Evolutionary conservation across 805 yeast species (phyloP).

Genomic region (Ogataea parapolymorpha): DNA sequence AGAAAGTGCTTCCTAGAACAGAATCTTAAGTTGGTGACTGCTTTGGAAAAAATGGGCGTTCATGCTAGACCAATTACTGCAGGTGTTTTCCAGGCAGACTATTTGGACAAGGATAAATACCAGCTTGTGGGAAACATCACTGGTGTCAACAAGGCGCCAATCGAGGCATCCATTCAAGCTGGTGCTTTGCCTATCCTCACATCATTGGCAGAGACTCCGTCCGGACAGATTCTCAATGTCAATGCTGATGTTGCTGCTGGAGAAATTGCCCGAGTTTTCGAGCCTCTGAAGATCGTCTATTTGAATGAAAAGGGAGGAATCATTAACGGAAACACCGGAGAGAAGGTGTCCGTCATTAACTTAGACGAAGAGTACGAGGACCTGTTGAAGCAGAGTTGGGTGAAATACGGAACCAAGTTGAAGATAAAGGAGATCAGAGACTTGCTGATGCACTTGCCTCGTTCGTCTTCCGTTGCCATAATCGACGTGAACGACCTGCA

Average conservation of each 20-base stretch:
- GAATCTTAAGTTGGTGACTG: slow-evolving; percentile 90
- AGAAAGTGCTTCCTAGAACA: slow-evolving; percentile 94
- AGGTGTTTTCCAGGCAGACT: slow-evolving; percentile 94
- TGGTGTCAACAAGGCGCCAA: slow-evolving; percentile 81
- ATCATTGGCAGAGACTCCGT: slow-evolving; percentile 92
- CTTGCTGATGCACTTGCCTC: slow-evolving; percentile 86
- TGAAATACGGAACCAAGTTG: slow-evolving; percentile 95
- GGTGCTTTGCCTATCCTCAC: slow-evolving; percentile 97
- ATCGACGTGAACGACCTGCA: slow-evolving; percentile 93
- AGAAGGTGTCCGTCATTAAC: slow-evolving; percentile 84
- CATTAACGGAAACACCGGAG: slow-evolving; percentile 86
- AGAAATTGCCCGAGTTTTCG: slow-evolving; percentile 93
- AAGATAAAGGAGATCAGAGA: slow-evolving; percentile 97
- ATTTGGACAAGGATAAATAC: slow-evolving; percentile 85
- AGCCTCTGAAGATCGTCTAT: slow-evolving; percentile 95
- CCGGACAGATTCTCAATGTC: slow-evolving; percentile 95
- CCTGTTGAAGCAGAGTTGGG: slow-evolving; percentile 93
- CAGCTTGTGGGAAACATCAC: slow-evolving; percentile 88
- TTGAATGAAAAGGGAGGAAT: slow-evolving; percentile 98
- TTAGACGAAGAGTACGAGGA: slow-evolving; percentile 94
- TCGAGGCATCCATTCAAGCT: slow-evolving; percentile 91
- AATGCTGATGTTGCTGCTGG: slow-evolving; percentile 99
- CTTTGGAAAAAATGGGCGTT: slow-evolving; percentile 93
- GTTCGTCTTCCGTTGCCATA: slow-evolving; percentile 97
- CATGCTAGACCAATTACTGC: slow-evolving; percentile 98